Conservation (phyloP, 805 yeast species). For the Cephaloascus fragrans region DNA sequence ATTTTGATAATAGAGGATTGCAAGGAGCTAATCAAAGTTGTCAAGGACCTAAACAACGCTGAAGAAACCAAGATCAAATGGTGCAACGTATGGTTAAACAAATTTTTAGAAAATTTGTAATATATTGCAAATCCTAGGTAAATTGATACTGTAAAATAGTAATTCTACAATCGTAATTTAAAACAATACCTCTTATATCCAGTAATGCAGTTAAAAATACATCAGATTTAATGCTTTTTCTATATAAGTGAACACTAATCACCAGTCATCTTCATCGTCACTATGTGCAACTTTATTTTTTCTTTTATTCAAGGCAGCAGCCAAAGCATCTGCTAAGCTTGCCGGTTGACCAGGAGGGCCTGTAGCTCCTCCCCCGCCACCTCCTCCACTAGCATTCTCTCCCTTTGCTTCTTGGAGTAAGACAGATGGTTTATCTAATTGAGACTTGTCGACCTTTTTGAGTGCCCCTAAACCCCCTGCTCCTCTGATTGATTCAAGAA, state of each 20-base stretch:
- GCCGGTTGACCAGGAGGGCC: conserved; percentile 50
- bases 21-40: conserved; percentile 19
- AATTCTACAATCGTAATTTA: no score
- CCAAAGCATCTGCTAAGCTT: conserved; percentile 75
- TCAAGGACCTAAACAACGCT: conserved; percentile 35
- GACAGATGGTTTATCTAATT: conserved; percentile 70
- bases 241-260: conserved; percentile 2
- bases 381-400: conserved; percentile 29
- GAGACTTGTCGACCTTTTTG: conserved; percentile 73
- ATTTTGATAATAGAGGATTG: conserved; percentile 13
- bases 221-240: no score
- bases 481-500: conserved; percentile 77
- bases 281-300: conserved; percentile 74
- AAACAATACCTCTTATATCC: no score
- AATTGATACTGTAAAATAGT: background rate
- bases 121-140: background rate
- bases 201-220: no score
- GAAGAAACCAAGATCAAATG: conserved; percentile 49
- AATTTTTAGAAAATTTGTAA: conserved; percentile 18
- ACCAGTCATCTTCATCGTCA: conserved; percentile 85
- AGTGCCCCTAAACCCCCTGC: conserved; percentile 66
- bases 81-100: conserved; percentile 44
- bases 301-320: conserved; percentile 75
- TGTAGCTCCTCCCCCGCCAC: conserved; percentile 21
- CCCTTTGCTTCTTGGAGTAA: conserved; percentile 66